Percentiles rank a stretch among this genome's conserved stretches.
Conservation (phyloP, 2,329 filamentous ascomycete genomes). For the Amauroascus niger region DNA sequence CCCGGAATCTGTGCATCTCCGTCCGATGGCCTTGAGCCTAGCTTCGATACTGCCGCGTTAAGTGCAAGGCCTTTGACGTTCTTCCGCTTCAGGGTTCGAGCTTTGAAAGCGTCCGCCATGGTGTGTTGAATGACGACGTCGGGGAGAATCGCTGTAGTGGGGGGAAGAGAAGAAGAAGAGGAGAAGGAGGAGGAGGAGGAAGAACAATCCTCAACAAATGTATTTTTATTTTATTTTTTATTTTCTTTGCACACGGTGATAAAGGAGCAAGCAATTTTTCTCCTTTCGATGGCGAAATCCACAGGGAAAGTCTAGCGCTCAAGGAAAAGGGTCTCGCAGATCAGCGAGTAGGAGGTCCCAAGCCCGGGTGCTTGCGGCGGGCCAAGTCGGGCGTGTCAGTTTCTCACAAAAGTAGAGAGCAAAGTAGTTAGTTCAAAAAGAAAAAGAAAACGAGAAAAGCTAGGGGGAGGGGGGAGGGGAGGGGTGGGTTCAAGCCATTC, state of each 20-base stretch:
- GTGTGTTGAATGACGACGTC: neutral
- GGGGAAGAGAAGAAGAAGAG: too few relatives aligned
- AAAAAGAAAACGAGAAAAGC: too few relatives aligned
- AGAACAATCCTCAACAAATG: neutral
- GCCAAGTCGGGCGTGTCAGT: neutral
- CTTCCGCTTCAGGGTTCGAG: constrained; percentile 90
- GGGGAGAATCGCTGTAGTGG: neutral
- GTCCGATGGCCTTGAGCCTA: constrained; percentile 59
- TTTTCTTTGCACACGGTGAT: neutral
- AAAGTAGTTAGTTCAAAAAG: too few relatives aligned
- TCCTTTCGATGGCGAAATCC: neutral
- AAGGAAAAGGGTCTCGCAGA: neutral
- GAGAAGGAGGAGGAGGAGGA: too few relatives aligned
- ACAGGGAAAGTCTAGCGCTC: neutral
- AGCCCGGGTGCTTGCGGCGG: neutral
- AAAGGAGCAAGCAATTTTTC: neutral
- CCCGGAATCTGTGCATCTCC: constrained; percentile 56
- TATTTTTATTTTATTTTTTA: too few relatives aligned
- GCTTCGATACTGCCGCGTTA: constrained; percentile 64
- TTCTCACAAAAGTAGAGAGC: neutral
- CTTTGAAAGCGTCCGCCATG: constrained; percentile 55
- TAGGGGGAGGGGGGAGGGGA: too few relatives aligned
- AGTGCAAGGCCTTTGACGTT: constrained; percentile 94
- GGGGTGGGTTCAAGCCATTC: neutral
- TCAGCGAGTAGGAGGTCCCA: neutral